Evolutionary conservation across 2,329 filamentous ascomycete species (phyloP), one percentile per base, ranked within the genome.

Genomic region (Arthrobotrys musiformis): DNA sequence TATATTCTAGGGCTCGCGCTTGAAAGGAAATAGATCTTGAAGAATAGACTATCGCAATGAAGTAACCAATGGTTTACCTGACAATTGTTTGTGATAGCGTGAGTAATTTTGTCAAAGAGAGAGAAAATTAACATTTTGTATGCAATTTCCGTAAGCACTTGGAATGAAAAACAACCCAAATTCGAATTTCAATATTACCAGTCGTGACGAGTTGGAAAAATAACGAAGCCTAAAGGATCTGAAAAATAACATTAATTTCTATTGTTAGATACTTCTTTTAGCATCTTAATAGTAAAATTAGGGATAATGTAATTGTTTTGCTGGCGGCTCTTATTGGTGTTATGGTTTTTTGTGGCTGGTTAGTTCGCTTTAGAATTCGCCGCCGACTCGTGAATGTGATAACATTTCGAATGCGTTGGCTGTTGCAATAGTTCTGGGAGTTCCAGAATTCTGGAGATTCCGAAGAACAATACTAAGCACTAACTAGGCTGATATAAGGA

Each of bases 81-180:
- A 24, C 19, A 11, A 48, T 13, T 48, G 17, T 22, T 48, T 24
- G 33, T 56, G 33, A 40, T 58, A 33, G 52, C 30, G 22, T 5
- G 37, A 22, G 24, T 58, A 28, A 26, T 58, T 28, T 58, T 40
- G 54, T 42, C 9, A 42, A n/a, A 2, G n/a, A n/a, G n/a, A n/a
- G n/a, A n/a, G n/a, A n/a, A n/a, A n/a, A n/a, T n/a, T n/a, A n/a
- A n/a, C n/a, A n/a, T n/a, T n/a, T n/a, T n/a, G n/a, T n/a, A n/a
- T n/a, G n/a, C 26, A 40, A 58, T 58, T 58, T 58, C 54, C 54
- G 54, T 58, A 58, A 58, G 54, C 54, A 58, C 54, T 58, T 58
- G 54, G 54, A 58, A 58, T 58, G 33, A 26, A n/a, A 15, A 40
- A 15, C 13, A 5, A n/a, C 33, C 30, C 30, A 42, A 52, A 52